Evolutionary conservation across 129 eudicot species (phyloP), one percentile per base, ranked within the genome.

Genomic region (Flaveria robusta): DNA sequence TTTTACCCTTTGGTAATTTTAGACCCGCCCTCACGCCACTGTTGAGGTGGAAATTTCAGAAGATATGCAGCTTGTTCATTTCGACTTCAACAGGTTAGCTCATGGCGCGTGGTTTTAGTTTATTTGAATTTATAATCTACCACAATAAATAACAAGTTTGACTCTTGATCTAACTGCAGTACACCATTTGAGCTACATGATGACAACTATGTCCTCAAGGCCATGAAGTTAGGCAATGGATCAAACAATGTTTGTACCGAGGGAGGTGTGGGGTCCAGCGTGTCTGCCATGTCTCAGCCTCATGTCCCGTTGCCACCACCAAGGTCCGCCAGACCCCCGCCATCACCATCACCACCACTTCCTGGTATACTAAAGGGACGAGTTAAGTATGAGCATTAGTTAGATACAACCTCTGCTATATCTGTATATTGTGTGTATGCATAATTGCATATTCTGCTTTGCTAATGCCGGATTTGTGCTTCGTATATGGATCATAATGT

Each of bases 41-140:
- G 97, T 92, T 51, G 97, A 92, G 79, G 93, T 92, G 78, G 97
- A 92, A 78, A 92, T 92, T 73, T 89, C 96, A 27, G 97, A 92
- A 85, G 96, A 92, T 68, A 92, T 87, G 97, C 97, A 89, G 83
- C 87, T 92, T 47, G 97, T 92, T 75, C 97, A 92, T 79, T 92
- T 92, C 59, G 97, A 92, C 85, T 92, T 92, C 86, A 89, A 87
- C 77, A 92, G 97, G 97, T 92, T 72, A 74, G 81, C 43, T n/a
- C 39, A 18, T 60, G 19, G 41, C 6, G 9, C 23, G 12, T 3
- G 1, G n/a, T 39, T 31, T 70, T 70, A 29, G 6, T 8, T 26
- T 24, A 9, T 31, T 24, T 0, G 7, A 52, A 16, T 1, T 39
- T 68, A 34, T 43, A 23, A 34, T 41, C 10, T n/a, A 19, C 27